Base-by-base conservation (phyloP, 805 yeast species). In the Dipodascopsis tothii region DNA sequence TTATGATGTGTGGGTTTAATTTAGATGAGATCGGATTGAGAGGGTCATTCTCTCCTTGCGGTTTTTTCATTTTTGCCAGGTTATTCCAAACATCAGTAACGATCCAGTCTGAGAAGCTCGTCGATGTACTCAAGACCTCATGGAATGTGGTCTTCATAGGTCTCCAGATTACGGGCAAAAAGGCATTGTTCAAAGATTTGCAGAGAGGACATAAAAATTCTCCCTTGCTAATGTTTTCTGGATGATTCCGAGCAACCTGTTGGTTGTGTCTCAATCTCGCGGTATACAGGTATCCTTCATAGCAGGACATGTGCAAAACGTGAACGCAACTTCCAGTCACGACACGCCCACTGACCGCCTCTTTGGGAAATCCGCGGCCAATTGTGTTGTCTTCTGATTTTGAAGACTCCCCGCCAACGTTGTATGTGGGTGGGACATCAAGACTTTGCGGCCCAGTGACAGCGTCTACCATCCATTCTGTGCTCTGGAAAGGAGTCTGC, bases 201-300 rank as follows among this genome's bases (percentile, higher is more conserved):
- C 98, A 90, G 30, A 90, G 71, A 0, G 97, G 97, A 58, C 98
- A 90, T 21, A 84, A 65, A 52, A 84, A 81, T 56, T 88, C 94
- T 5, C 78, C 75, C 45, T 76, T 75, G 22, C 78, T 78, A 9
- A 71, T 64, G 50, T 83, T 78, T 51, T 82, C 94, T 0, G 95
- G 94, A 3, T 80, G 69, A 39, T 88, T 84, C 58, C 94, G 71
- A 0, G 95, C 84, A 27, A 87, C 76, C 57, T 86, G 94, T 16
- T 72, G 76, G 54, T 74, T 77, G n/a, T 40, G 47, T 14, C 80
- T 71, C 4, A 70, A 63, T 40, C 75, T 67, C 35, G 73, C 69
- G n/a, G 80, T 73, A 25, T 69, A 67, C 56, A 81, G 61, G 56
- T 78, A 84, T 45, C 78, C 77, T 41, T 75, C 62, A 56, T 80